Conservation (phyloP, 2,329 filamentous ascomycete species). For the Aspergillus thermomutatus region DNA sequence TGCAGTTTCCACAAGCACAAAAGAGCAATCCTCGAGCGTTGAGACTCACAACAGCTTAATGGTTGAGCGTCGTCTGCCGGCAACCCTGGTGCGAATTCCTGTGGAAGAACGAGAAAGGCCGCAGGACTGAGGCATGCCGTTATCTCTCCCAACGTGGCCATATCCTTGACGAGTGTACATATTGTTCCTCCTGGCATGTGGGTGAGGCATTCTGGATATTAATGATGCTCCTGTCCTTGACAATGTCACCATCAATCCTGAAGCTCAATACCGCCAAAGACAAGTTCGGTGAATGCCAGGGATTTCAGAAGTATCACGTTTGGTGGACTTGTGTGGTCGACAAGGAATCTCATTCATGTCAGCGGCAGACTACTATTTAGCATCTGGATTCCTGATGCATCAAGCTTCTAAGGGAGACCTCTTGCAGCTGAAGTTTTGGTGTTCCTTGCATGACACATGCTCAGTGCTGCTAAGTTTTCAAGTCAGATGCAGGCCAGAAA, state of each 20-base stretch:
- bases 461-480: background rate
- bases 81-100: slow-evolving; percentile 44
- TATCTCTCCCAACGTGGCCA: background rate
- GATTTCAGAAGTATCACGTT: background rate
- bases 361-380: background rate
- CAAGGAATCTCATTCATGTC: background rate
- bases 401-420: background rate
- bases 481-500: background rate
- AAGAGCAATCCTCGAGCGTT: slow-evolving; percentile 11
- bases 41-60: slow-evolving; percentile 58
- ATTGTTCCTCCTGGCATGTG: background rate
- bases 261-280: background rate
- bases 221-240: background rate
- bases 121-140: background rate
- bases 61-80: slow-evolving; percentile 55
- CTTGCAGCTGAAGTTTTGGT: background rate
- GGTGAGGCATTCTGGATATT: background rate
- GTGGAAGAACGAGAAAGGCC: slow-evolving; percentile 21
- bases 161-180: background rate
- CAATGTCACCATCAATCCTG: background rate
- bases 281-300: background rate
- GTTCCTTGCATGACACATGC: background rate
- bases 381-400: background rate
- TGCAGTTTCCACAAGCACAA: slow-evolving; percentile 16
- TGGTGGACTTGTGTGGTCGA: background rate